Evolutionary conservation across 192 early-diverging fungal species (phyloP).

Genomic region (Entrophospora sp.): DNA sequence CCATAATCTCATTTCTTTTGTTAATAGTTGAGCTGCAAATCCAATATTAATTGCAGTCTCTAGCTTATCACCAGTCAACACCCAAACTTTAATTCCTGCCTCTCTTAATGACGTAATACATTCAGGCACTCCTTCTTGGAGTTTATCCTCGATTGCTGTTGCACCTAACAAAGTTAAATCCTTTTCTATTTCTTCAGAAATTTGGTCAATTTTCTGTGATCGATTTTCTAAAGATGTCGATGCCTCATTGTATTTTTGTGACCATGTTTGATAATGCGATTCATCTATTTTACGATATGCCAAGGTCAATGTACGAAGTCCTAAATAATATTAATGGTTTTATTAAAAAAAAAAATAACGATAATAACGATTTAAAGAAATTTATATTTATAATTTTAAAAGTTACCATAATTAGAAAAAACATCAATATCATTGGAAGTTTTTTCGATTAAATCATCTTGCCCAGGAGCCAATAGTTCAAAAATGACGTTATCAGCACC

Average conservation of each 20-base stretch:
- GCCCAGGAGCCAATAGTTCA: constrained; percentile 50
- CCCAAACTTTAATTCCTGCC: constrained; percentile 94
- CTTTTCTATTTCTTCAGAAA: constrained; percentile 73
- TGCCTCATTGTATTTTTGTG: constrained; percentile 61
- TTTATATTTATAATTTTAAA: too few relatives aligned
- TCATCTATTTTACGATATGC: constrained; percentile 65
- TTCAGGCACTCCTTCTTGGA: constrained; percentile 92
- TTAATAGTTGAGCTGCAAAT: constrained; percentile 66
- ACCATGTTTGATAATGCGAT: constrained; percentile 72
- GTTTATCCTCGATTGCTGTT: too few relatives aligned
- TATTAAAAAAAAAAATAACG: neutral
- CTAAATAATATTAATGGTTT: too few relatives aligned
- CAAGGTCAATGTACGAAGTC: constrained; percentile 83
- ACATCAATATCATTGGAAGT: constrained; percentile 59
- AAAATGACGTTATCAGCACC: constrained; percentile 97
- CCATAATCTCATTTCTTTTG: constrained; percentile 60
- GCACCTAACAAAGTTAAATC: constrained; percentile 79
- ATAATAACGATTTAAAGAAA: neutral
- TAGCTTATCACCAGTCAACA: constrained; percentile 94
- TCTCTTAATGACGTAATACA: constrained; percentile 70
- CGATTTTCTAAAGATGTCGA: constrained; percentile 62
- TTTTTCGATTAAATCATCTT: constrained; percentile 43
- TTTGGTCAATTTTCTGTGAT: constrained; percentile 57
- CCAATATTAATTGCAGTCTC: constrained; percentile 99
- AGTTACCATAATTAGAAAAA: constrained; percentile 54